Base-by-base conservation (phyloP, 1,139 yeast species). In the Diutina rugosa region DNA sequence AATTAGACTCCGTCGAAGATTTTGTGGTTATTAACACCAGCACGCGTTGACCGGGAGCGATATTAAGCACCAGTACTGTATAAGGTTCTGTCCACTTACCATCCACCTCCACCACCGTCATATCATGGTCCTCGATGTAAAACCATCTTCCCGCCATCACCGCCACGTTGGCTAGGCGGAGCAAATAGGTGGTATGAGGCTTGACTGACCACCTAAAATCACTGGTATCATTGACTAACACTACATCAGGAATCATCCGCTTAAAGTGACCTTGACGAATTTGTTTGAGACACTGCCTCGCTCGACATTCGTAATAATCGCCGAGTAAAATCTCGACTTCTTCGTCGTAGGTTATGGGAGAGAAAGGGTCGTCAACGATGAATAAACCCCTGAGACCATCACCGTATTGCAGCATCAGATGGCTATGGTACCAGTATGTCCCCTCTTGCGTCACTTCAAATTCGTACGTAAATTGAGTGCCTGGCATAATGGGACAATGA, bases 351-450 rank as follows among this genome's bases (percentile, higher is more conserved):
- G 32, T 21, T 26, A 18, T 8, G 5, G 14, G 49, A 8, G 18
- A 2, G 5, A 0, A n/a, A 9, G 12, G 12, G 6, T 29, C 18
- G 5, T 38, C 46, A 10, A 51, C 46, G 8, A 51, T 16, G 21
- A 51, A 38, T 29, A 41, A 6, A 6, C 35, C 54, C 7, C 54
- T 45, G 12, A 51, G 18, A 21, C 54, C 54, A 38, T 51, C 54
- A 28, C 54, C 54, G 18, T 51, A 51, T 14, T 51, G 54, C 28
- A 28, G 21, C 46, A 21, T 38, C 18, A 21, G 29, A 29, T 51
- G 54, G 16, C 18, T 10, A 26, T 51, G 54, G 35, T 51, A 51
- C 54, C 54, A 51, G 30, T 35, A 51, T 2, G 54, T 51, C 28
- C 54, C 54, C 46, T 6, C 29, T 10, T 51, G 18, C 5, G 28